These are phyloP conservation scores for Leccinum solheimii DNA, from an alignment of 1,284 basidiomycete genomes.

Conservation along the genomic window DNA sequence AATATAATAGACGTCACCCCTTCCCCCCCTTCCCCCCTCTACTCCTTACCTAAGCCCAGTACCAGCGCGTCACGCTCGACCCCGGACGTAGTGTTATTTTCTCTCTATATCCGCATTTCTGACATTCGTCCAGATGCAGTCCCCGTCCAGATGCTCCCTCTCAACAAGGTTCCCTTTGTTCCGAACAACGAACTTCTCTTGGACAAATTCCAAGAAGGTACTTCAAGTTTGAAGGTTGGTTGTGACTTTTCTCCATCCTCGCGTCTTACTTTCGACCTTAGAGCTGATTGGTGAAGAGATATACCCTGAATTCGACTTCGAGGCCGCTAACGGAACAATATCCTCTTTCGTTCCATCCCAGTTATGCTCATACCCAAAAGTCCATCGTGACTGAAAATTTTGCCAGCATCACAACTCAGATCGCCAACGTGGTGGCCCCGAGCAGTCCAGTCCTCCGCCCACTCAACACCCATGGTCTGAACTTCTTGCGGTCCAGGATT, in stretches of 20 bases:
- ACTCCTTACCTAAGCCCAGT: background rate
- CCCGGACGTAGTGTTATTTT: conserved; percentile 62
- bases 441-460: conserved; percentile 41
- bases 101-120: background rate
- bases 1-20: conserved; percentile 4
- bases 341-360: conserved; percentile 54
- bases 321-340: conserved; percentile 64
- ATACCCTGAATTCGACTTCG: conserved; percentile 81
- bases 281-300: conserved; percentile 90
- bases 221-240: conserved; percentile 82
- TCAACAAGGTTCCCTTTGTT: conserved; percentile 86
- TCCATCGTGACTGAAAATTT: conserved; percentile 22
- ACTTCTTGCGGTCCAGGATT: conserved; percentile 58
- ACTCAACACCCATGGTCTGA: conserved; percentile 45
- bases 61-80: conserved; percentile 80
- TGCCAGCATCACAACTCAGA: conserved; percentile 33
- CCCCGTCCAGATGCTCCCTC: conserved; percentile 73
- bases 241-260: background rate
- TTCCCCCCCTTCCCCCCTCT: background rate
- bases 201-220: conserved; percentile 89
- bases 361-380: conserved; percentile 22
- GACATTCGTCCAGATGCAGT: conserved; percentile 57
- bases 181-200: conserved; percentile 85
- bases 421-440: conserved; percentile 19
- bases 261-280: conserved; percentile 30